Conservation (phyloP, 495 filamentous ascomycete species). For the Cercophora newfieldiana region DNA sequence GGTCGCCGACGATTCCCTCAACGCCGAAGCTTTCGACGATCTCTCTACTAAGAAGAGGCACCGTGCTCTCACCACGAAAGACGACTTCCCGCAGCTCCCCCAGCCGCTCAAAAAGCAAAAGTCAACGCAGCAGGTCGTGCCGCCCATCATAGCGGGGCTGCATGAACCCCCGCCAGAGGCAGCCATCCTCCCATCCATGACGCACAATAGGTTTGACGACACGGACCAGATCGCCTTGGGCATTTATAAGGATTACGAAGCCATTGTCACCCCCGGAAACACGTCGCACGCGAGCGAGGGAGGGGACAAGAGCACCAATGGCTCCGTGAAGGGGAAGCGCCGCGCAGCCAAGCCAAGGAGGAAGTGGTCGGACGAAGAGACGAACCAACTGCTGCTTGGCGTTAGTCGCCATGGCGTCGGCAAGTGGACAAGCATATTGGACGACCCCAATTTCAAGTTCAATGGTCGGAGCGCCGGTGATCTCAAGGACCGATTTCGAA, state of each 20-base stretch:
- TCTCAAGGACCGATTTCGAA: slow-evolving; percentile 82
- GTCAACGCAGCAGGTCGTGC: slow-evolving; percentile 49
- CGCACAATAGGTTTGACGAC: slow-evolving; percentile 52
- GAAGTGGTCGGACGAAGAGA: slow-evolving; percentile 85
- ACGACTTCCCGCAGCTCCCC: slow-evolving; percentile 57
- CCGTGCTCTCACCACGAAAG: slow-evolving; percentile 43
- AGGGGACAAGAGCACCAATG: slow-evolving; percentile 21
- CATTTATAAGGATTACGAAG: slow-evolving; percentile 26
- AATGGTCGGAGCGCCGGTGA: slow-evolving; percentile 75
- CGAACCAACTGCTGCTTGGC: slow-evolving; percentile 70
- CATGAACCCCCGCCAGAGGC: slow-evolving; percentile 75
- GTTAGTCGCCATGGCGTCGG: slow-evolving; percentile 82
- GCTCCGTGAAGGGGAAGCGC: slow-evolving; percentile 37
- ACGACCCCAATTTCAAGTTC: slow-evolving; percentile 71
- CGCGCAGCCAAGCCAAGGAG: slow-evolving; percentile 50
- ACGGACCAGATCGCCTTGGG: slow-evolving; percentile 17
- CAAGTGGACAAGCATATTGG: slow-evolving; percentile 84
- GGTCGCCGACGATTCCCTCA: slow-evolving; percentile 41
- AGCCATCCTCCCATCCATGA: slow-evolving; percentile 71
- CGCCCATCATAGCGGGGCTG: slow-evolving; percentile 71
- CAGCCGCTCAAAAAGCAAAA: slow-evolving; percentile 60
- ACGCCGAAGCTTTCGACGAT: slow-evolving; percentile 35
- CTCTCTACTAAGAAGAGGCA: slow-evolving; percentile 49
- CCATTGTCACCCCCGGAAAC: slow-evolving; percentile 13
- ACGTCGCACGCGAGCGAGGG: slow-evolving; percentile 20